Conservation (phyloP, 1,284 basidiomycete species). For the Marasmius fiardii region DNA sequence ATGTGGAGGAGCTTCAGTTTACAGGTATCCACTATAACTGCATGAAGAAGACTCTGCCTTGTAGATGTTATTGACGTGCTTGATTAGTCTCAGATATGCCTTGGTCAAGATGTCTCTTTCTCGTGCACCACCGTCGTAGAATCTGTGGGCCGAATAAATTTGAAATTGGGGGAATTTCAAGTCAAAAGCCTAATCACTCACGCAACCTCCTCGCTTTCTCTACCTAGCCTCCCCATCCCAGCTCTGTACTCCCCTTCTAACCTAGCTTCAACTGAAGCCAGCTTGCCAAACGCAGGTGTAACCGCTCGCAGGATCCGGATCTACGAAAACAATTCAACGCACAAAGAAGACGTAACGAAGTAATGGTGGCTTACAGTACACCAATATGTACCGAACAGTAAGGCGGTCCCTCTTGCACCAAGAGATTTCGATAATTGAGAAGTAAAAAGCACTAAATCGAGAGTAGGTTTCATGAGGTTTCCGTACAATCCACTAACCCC, state of each 20-base stretch:
- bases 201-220: conserved; percentile 95
- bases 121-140: conserved; percentile 87
- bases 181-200: conserved; percentile 33
- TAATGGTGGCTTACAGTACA: conserved; percentile 57
- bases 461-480: conserved; percentile 85
- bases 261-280: conserved; percentile 88
- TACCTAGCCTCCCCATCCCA: conserved; percentile 84
- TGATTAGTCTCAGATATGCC: conserved; percentile 80
- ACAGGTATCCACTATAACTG: background rate
- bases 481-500: conserved; percentile 86
- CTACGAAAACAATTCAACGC: background rate
- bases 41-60: conserved; percentile 49
- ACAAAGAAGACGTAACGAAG: background rate
- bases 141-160: too few relatives aligned
- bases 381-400: conserved; percentile 86
- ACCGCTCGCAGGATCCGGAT: conserved; percentile 70
- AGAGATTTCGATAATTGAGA: conserved; percentile 87
- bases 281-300: conserved; percentile 91
- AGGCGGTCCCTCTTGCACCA: conserved; percentile 75
- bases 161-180: too few relatives aligned
- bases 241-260: conserved; percentile 89
- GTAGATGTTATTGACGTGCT: conserved; percentile 91
- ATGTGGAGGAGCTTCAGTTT: background rate
- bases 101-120: conserved; percentile 83
- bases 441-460: conserved; percentile 93